A percentile compares a stretch with the other conserved stretches of the same genome.
These are phyloP conservation scores for Sugiyamaella grinbergsii DNA, from an alignment of 1,139 yeast genomes.

Conservation along the genomic window DNA sequence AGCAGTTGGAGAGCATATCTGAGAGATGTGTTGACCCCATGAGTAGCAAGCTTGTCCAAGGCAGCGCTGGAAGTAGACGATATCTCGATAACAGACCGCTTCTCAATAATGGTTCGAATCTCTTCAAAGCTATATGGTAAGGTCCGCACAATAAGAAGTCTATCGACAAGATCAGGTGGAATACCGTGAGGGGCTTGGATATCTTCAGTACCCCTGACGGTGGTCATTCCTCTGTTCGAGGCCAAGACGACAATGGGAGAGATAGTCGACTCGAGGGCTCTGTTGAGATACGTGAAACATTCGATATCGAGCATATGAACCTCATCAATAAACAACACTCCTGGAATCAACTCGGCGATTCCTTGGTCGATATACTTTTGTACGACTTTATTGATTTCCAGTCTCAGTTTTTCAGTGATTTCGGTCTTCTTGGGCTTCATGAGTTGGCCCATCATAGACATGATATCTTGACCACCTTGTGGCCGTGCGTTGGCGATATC, in stretches of 20 bases:
- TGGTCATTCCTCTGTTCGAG: constrained; percentile 90
- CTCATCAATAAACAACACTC: constrained; percentile 95
- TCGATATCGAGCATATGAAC: constrained; percentile 97
- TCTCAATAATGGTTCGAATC: constrained; percentile 75
- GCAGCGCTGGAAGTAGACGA: constrained; percentile 67
- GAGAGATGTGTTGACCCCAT: constrained; percentile 75
- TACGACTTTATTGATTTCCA: constrained; percentile 93
- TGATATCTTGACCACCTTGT: constrained; percentile 97
- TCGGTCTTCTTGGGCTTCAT: constrained; percentile 98
- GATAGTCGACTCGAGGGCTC: constrained; percentile 87
- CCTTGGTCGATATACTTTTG: constrained; percentile 97
- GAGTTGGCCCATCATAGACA: constrained; percentile 98
- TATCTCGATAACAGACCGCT: constrained; percentile 76
- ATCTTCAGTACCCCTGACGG: constrained; percentile 89
- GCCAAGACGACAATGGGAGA: constrained; percentile 96
- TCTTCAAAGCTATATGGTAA: constrained; percentile 84
- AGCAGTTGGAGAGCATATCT: constrained; percentile 90
- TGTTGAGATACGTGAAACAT: constrained; percentile 88
- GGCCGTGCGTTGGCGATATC: constrained; percentile 97
- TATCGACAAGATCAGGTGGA: constrained; percentile 91
- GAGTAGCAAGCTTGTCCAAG: constrained; percentile 66
- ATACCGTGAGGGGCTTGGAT: constrained; percentile 92
- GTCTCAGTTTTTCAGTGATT: constrained; percentile 91
- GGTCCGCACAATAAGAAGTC: constrained; percentile 88
- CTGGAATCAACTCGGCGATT: constrained; percentile 96